Evolutionary conservation across 805 yeast species (phyloP).

Genomic region (Candida patagonica): DNA sequence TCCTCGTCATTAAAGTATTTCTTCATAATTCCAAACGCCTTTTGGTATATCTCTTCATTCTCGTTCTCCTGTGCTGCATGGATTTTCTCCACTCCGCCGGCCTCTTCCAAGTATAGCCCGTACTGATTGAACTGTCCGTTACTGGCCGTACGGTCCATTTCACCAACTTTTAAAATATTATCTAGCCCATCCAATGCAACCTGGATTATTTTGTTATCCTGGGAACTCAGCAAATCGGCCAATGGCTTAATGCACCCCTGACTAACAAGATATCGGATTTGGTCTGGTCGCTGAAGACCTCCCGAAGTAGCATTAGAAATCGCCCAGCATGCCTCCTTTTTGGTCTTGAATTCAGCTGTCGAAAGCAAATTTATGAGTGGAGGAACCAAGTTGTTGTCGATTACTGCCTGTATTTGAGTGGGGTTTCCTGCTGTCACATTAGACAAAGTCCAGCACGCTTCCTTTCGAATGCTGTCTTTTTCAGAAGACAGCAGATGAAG

Average conservation of each 20-base stretch:
- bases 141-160: constrained; percentile 72
- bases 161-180: constrained; percentile 90
- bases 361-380: constrained; percentile 71
- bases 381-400: constrained; percentile 88
- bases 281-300: constrained; percentile 84
- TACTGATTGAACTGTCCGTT: constrained; percentile 69
- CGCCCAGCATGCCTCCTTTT: constrained; percentile 99
- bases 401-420: constrained; percentile 93
- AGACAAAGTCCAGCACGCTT: constrained; percentile 98
- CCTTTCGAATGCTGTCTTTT: constrained; percentile 89
- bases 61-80: constrained; percentile 85
- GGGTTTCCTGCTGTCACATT: constrained; percentile 96
- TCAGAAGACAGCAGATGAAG: constrained; percentile 70
- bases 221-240: constrained; percentile 81
- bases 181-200: constrained; percentile 93
- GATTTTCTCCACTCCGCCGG: constrained; percentile 97
- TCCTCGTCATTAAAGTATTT: constrained; percentile 80
- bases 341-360: constrained; percentile 87
- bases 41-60: constrained; percentile 85
- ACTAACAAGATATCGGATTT: constrained; percentile 80
- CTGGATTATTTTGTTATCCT: constrained; percentile 86
- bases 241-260: constrained; percentile 97
- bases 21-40: constrained; percentile 83
- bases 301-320: constrained; percentile 96
- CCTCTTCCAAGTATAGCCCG: constrained; percentile 90